These are phyloP conservation scores for Cladophialophora immunda DNA, from an alignment of 2,329 filamentous ascomycete species.

Conservation along the genomic window DNA sequence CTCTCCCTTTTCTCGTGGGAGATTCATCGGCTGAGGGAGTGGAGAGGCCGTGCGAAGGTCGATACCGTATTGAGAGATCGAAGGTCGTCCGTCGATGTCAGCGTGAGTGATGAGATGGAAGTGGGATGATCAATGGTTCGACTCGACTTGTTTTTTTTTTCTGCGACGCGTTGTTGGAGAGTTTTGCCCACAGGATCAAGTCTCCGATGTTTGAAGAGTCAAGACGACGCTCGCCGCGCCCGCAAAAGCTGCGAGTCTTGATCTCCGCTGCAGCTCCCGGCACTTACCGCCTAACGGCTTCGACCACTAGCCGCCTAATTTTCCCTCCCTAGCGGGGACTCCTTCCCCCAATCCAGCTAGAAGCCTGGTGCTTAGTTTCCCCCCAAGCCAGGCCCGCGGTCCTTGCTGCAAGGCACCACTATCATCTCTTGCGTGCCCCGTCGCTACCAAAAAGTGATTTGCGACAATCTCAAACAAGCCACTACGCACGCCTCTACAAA, in stretches of 20 bases:
- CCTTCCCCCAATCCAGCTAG: constrained; percentile 19
- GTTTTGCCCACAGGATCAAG: constrained; percentile 7
- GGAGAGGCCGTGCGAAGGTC: background rate
- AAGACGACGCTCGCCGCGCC: constrained; percentile 2
- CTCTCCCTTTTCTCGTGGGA: constrained; percentile 19
- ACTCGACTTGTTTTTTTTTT: background rate
- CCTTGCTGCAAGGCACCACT: constrained; percentile 4
- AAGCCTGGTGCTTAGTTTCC: background rate
- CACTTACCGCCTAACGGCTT: constrained; percentile 17
- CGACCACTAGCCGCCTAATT: constrained; percentile 12
- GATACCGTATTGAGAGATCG: background rate
- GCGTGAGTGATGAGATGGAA: background rate
- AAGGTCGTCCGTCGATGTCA: background rate
- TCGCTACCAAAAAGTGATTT: background rate
- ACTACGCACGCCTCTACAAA: constrained; percentile 9
- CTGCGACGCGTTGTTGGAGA: constrained; percentile 19
- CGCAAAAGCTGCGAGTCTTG: constrained; percentile 10
- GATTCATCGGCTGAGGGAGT: constrained; percentile 27
- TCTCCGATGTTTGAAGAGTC: constrained; percentile 12
- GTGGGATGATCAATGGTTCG: background rate
- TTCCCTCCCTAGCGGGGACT: background rate
- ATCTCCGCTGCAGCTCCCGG: constrained; percentile 19
- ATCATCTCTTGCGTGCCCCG: background rate
- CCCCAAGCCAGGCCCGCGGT: background rate
- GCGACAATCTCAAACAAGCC: constrained; percentile 17